Conservation (phyloP, 108 stramenopile genomes). For the Skeletonema marinoi region DNA sequence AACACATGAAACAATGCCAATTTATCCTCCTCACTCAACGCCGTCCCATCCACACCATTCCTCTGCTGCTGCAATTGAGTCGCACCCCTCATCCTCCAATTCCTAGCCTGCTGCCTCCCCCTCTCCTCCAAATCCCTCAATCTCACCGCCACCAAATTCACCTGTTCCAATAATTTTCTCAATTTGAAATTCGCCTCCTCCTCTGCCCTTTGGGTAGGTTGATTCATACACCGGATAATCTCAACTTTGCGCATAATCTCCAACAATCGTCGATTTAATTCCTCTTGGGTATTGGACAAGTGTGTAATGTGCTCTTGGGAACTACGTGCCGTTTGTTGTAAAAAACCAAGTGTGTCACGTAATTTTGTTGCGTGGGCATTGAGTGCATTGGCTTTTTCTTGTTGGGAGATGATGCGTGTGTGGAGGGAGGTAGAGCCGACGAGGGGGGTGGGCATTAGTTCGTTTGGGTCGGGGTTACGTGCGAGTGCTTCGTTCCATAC, state of each 20-base stretch:
- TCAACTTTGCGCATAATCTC: constrained; percentile 77
- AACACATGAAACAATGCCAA: constrained; percentile 39
- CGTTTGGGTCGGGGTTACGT: constrained; percentile 77
- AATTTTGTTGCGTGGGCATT: constrained; percentile 37
- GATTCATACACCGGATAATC: constrained; percentile 71
- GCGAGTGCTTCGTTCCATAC: constrained; percentile 81
- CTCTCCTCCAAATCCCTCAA: constrained; percentile 34
- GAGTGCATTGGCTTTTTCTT: constrained; percentile 55
- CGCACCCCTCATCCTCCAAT: constrained; percentile 30
- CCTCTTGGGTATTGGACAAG: constrained; percentile 35
- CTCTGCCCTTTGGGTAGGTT: constrained; percentile 71
- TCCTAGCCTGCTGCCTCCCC: constrained; percentile 25
- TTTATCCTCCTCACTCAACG: constrained; percentile 38
- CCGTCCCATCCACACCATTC: not conserved
- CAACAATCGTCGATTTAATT: constrained; percentile 55
- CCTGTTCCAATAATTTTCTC: constrained; percentile 12
- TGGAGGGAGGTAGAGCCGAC: constrained; percentile 71
- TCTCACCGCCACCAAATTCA: constrained; percentile 5
- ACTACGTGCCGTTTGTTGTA: constrained; percentile 6
- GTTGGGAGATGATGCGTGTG: constrained; percentile 62
- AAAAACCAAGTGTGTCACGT: constrained; percentile 18
- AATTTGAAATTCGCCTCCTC: constrained; percentile 49
- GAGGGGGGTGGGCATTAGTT: constrained; percentile 63
- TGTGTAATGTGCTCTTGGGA: constrained; percentile 22
- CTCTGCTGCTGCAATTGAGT: not conserved